Base-by-base conservation (phyloP, 805 yeast genomes). In the Pichia thaimueangensis region DNA sequence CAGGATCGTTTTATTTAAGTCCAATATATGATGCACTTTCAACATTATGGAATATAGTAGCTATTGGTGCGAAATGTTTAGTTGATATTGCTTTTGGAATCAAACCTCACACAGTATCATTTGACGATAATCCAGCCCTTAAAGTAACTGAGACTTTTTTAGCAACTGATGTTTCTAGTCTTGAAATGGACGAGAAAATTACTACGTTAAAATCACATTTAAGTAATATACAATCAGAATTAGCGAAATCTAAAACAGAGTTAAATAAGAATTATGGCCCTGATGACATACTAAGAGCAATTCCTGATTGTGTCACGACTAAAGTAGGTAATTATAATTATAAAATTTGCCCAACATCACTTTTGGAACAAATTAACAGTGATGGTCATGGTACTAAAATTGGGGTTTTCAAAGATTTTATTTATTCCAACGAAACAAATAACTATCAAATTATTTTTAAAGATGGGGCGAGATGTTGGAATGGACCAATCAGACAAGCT, bases 391-490 rank as follows among this genome's bases (percentile, higher is more conserved):
- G 65, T 30, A 69, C 74, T 0, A 61, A 65, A 24, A 71, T 86
- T 39, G 94, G 94, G 2, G 51, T 42, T 12, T 72, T 54, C 21
- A 51, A 48, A 7, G 27, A 43, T 6, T 31, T 49, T 20, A 38
- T 35, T 8, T 40, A 33, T 32, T 48, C 53, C 21, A 48, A 44
- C 6, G 48, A 45, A 3, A 41, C 41, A 2, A 37, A 42, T 12
- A 34, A 40, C 11, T 45, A 57, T 22, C 48, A 43, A 11, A 30
- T 63, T 6, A 25, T 42, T 7, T 93, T 69, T 56, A 66, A 60
- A 4, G 56, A 67, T 16, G 98, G 98, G 17, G 80, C 78, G 32
- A 74, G 71, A 56, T 93, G 98, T 62, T 91, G 97, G 96, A 86
- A 88, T 58, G 98, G 98, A 0, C 97, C 97, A 5, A 59, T 67